Evolutionary conservation across 1,284 basidiomycete genomes (phyloP).

Genomic region (Pterulicium gracile): DNA sequence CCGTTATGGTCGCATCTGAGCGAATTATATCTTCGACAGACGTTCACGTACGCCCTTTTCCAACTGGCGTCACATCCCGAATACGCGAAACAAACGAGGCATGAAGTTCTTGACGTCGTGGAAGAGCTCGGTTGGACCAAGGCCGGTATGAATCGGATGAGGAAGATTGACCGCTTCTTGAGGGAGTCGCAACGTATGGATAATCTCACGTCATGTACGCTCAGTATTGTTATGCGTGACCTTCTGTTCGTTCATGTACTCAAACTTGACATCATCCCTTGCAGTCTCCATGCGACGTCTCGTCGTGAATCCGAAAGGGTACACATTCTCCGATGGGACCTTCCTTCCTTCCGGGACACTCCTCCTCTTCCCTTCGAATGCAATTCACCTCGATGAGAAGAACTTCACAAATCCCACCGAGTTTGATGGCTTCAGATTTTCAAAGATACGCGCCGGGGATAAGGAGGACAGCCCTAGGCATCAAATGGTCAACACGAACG

Average conservation of each 20-base stretch:
- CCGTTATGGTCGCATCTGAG: no score
- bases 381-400: conserved; percentile 12
- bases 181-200: conserved; percentile 20
- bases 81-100: conserved; percentile 19
- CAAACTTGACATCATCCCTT: neutral
- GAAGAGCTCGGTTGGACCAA: conserved; percentile 25
- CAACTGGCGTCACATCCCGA: conserved; percentile 22
- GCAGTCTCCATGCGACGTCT: conserved; percentile 9
- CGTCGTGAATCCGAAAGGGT: conserved; percentile 12
- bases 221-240: neutral
- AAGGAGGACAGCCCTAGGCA: conserved; percentile 10
- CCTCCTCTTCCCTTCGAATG: conserved; percentile 8
- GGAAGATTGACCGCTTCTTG: conserved; percentile 25
- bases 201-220: conserved; percentile 13
- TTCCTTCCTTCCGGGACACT: conserved; percentile 12
- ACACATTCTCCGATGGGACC: conserved; percentile 16
- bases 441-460: conserved; percentile 8
- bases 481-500: conserved; percentile 15
- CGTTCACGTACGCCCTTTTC: conserved; percentile 21
- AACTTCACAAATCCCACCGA: conserved; percentile 11
- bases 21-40: conserved; percentile 10
- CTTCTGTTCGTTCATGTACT: neutral
- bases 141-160: conserved; percentile 20
- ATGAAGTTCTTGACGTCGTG: conserved; percentile 21
- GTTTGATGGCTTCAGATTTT: conserved; percentile 16